Evolutionary conservation across 2,329 filamentous ascomycete genomes (phyloP).

Genomic region (Elsinoe ampelina): DNA sequence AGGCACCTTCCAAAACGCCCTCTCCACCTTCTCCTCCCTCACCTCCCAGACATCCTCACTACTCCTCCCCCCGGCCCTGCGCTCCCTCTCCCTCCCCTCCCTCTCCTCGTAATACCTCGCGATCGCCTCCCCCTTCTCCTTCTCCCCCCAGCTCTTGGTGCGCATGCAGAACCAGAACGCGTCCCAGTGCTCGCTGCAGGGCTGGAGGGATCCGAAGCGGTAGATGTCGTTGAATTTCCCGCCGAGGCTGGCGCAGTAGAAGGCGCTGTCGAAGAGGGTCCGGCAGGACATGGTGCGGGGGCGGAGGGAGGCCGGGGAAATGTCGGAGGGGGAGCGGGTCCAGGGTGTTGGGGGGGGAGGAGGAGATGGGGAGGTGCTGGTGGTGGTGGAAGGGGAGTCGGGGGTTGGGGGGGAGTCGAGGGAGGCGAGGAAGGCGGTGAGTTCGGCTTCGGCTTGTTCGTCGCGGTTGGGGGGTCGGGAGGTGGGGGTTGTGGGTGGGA

Average conservation of each 20-base stretch:
- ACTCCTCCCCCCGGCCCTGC: slow-evolving; percentile 51
- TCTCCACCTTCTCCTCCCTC: slow-evolving; percentile 52
- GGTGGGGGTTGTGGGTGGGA: slow-evolving; percentile 18
- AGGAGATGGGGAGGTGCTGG: slow-evolving; percentile 13
- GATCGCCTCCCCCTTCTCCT: slow-evolving; percentile 51
- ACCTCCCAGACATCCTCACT: slow-evolving; percentile 88
- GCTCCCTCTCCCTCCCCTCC: slow-evolving; percentile 48
- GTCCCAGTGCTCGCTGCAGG: slow-evolving; percentile 77
- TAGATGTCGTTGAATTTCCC: slow-evolving; percentile 91
- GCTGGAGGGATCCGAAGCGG: slow-evolving; percentile 66
- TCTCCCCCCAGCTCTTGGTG: slow-evolving; percentile 53
- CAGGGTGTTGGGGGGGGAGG: slow-evolving; percentile 17
- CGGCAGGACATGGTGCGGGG: slow-evolving; percentile 82
- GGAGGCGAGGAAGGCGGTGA: slow-evolving; percentile 44
- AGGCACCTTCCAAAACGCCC: slow-evolving; percentile 30
- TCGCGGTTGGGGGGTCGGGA: slow-evolving; percentile 25
- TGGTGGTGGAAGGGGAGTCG: slow-evolving; percentile 19
- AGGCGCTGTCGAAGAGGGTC: slow-evolving; percentile 81
- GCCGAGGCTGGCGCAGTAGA: slow-evolving; percentile 85
- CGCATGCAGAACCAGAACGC: slow-evolving; percentile 99
- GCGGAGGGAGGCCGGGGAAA: slow-evolving; percentile 56
- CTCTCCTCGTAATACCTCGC: slow-evolving; percentile 59
- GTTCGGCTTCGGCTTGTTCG: slow-evolving; percentile 46
- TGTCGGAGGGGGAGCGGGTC: slow-evolving; percentile 25
- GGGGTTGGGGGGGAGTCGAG: slow-evolving; percentile 28